Evolutionary conservation across 164 flowering plant genomes (phyloP), one percentile per base, ranked within the genome.

Genomic region (Chimonanthus salicifolius): DNA sequence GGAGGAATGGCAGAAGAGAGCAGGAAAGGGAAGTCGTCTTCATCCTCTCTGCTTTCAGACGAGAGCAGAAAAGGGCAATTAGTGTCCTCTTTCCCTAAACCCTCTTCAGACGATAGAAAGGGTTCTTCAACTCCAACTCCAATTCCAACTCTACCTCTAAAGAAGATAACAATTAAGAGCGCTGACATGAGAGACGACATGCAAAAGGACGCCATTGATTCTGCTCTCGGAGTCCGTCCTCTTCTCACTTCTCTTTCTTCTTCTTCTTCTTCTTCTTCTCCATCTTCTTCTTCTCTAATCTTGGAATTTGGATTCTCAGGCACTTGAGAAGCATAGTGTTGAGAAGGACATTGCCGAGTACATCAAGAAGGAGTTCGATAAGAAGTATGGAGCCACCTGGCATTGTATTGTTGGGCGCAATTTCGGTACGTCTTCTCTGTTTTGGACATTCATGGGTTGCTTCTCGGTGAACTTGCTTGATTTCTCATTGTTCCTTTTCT

Each of bases 371-470:
- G 97, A 90, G 81, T 92, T 96, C 74, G 99, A 96, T 78, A 87
- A 84, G 88, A 92, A 85, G 81, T 88, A 94, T 64, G 99, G 99
- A 3, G 89, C 95, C 15, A 94, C 99, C 74, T 96, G 98, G 98
- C 99, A 96, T 86, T 96, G 99, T 80, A 96, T 96, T 60, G 99
- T 96, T 18, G 99, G 99, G 69, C 91, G 94, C 81, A 96, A 96
- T 82, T 96, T 96, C 66, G 98, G 98, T 96, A 90, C 43, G 48
- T 73, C 13, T 62, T 6, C 43, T 44, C 43, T 33, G 18, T 20
- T 20, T 20, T 20, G 21, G 21, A 20, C 21, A 20, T 20, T 20
- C 21, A 20, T 20, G 21, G 21, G 21, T 20, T 20, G 21, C 21
- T 20, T 20, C n/a, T 20, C 21, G 21, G 21, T 20, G 21, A 20